Percentiles rank a stretch among this genome's conserved stretches.
Conservation (phyloP, 2,329 filamentous ascomycete species). For the Sporothrix protearum region DNA sequence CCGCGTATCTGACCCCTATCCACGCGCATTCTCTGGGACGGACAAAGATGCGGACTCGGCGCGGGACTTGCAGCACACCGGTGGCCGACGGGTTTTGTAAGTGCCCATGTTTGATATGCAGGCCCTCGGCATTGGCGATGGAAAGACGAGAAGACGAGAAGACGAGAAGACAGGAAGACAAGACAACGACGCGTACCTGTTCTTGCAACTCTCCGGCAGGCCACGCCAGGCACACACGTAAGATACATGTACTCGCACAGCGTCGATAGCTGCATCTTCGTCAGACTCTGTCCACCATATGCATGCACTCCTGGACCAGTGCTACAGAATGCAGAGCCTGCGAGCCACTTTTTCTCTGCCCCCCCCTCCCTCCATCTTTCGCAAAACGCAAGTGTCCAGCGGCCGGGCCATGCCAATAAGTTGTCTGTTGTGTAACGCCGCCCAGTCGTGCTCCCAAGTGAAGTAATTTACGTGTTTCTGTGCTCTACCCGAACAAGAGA, state of each 20-base stretch:
- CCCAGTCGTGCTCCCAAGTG: neutral
- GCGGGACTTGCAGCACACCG: neutral
- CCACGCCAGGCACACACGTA: neutral
- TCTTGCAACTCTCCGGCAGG: neutral
- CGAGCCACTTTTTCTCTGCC: neutral
- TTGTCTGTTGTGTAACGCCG: neutral
- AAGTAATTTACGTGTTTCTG: neutral
- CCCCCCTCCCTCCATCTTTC: neutral
- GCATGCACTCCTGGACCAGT: conserved; percentile 14
- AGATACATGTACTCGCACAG: neutral
- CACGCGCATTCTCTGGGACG: neutral
- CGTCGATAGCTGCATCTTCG: neutral
- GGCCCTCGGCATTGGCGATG: neutral
- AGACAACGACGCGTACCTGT: neutral
- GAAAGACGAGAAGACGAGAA: no score
- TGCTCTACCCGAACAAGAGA: neutral
- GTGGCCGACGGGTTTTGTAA: neutral
- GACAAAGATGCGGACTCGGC: neutral
- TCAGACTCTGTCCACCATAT: neutral
- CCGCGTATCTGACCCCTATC: no score
- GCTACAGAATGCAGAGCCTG: neutral
- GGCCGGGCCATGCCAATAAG: no score
- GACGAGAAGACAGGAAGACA: no score
- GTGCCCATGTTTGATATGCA: neutral
- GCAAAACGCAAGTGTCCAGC: neutral